Evolutionary conservation across 202 grass and related monocot species (phyloP).

Genomic region (Carex arenaria): DNA sequence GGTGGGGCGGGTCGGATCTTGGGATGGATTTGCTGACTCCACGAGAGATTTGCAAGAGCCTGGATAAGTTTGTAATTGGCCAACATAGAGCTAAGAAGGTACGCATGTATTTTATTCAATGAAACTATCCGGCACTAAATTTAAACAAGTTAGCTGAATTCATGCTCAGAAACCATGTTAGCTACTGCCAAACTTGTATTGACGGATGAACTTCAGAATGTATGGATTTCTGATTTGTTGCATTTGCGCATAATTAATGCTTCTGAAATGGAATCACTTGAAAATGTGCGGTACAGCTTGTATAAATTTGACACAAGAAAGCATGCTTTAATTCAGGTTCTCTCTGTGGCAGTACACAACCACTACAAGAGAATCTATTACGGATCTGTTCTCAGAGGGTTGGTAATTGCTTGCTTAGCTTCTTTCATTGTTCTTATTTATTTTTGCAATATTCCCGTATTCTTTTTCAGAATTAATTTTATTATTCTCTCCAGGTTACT

Average conservation of each 20-base stretch:
- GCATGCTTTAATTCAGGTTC: slow-evolving; percentile 54
- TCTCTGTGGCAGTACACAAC: slow-evolving; percentile 96
- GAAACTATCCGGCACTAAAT: neutral
- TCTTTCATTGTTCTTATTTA: slow-evolving; percentile 4
- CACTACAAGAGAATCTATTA: slow-evolving; percentile 99
- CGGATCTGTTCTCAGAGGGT: slow-evolving; percentile 86
- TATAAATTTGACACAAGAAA: neutral
- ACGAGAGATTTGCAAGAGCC: slow-evolving; percentile 76
- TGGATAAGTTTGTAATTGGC: slow-evolving; percentile 96
- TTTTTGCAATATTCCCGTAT: neutral
- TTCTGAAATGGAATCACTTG: neutral
- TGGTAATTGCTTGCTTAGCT: slow-evolving; percentile 35
- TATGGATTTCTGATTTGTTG: neutral
- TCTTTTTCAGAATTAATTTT: slow-evolving; percentile 1
- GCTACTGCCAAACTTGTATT: neutral
- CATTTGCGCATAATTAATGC: neutral
- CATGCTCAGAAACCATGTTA: neutral
- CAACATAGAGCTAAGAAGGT: slow-evolving; percentile 92
- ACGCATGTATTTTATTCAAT: neutral
- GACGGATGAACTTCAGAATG: neutral
- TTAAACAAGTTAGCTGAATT: neutral
- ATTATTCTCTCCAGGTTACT: slow-evolving; percentile 44
- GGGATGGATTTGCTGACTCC: slow-evolving; percentile 88
- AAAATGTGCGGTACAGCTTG: neutral
- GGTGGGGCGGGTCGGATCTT: slow-evolving; percentile 73